Percentiles rank a stretch among this genome's conserved stretches.
phyloP scores from a whole-genome alignment of 1,284 basidiomycete species.

The Apiotrichum montevideense region DNA sequence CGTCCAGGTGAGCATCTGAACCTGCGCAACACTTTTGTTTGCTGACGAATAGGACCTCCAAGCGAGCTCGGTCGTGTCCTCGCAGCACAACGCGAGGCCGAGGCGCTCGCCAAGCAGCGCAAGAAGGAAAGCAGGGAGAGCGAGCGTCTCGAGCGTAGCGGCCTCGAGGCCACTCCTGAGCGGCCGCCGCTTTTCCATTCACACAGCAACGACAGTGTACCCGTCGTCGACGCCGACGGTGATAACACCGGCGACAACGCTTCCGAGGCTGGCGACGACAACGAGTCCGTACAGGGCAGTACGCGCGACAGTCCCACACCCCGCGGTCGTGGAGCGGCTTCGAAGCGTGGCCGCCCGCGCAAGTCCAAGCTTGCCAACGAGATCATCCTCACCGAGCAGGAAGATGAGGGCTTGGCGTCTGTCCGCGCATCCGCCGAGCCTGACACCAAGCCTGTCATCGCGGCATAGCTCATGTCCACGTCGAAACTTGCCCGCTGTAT shows the following conservation, averaged over 20 bases:
- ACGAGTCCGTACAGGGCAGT: conserved; percentile 14
- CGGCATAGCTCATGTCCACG: background rate
- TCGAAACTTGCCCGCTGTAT: background rate
- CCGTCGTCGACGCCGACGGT: background rate
- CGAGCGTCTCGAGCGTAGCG: conserved; percentile 6
- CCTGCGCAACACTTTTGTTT: background rate
- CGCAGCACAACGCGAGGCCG: conserved; percentile 34
- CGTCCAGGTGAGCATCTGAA: conserved; percentile 24
- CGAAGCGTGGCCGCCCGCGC: conserved; percentile 21
- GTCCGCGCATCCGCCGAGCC: background rate
- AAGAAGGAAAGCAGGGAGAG: conserved; percentile 15
- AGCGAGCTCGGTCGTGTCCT: conserved; percentile 32
- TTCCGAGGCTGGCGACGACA: conserved; percentile 26
- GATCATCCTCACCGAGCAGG: conserved; percentile 25
- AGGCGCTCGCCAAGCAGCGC: conserved; percentile 20
- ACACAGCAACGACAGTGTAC: conserved; percentile 17
- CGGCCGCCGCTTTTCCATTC: conserved; percentile 11
- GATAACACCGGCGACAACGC: background rate
- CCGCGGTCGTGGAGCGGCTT: background rate
- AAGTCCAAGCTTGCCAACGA: conserved; percentile 43
- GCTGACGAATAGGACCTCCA: conserved; percentile 28
- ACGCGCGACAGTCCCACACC: conserved; percentile 10
- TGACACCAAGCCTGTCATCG: background rate
- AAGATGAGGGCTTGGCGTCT: background rate
- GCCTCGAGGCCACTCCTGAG: conserved; percentile 7